A percentile compares a stretch with the other conserved stretches of the same genome.
These are phyloP conservation scores for Yamagishiella unicocca DNA, from an alignment of 139 green algal genomes.

Conservation along the genomic window DNA sequence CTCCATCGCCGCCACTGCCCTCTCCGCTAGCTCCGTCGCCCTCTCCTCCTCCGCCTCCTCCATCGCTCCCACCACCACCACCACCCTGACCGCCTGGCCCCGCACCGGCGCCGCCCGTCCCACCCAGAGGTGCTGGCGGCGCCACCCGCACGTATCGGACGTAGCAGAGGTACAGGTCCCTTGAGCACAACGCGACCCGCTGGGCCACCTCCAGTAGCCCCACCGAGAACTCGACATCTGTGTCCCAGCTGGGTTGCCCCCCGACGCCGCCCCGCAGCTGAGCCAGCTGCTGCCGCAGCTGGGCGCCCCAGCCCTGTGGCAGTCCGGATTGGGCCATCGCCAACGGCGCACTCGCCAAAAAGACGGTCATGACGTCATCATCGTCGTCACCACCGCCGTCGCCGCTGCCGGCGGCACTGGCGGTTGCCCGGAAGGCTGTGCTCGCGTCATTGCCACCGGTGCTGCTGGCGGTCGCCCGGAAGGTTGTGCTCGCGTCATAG, in stretches of 20 bases:
- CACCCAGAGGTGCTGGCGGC: neutral
- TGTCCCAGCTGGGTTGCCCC: neutral
- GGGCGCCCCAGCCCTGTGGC: neutral
- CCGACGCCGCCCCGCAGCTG: neutral
- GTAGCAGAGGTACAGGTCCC: constrained; percentile 43
- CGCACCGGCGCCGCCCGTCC: neutral
- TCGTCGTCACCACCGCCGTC: neutral
- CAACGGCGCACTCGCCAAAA: neutral
- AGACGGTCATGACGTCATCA: neutral
- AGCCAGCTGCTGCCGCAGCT: neutral
- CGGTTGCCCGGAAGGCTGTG: neutral
- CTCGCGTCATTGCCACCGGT: neutral
- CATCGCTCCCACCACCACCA: neutral
- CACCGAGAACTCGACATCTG: neutral
- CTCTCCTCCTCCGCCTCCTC: neutral
- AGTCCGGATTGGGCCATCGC: neutral
- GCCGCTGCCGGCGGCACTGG: neutral
- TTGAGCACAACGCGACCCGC: neutral
- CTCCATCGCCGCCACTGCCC: too few species aligned
- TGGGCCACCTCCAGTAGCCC: neutral
- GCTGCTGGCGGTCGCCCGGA: neutral
- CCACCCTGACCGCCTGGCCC: neutral
- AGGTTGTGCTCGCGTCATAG: neutral
- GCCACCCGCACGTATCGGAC: neutral
- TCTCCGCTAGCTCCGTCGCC: too few species aligned